phyloP scores from a whole-genome alignment of 106 monocot species.

The Allium fistulosum region DNA sequence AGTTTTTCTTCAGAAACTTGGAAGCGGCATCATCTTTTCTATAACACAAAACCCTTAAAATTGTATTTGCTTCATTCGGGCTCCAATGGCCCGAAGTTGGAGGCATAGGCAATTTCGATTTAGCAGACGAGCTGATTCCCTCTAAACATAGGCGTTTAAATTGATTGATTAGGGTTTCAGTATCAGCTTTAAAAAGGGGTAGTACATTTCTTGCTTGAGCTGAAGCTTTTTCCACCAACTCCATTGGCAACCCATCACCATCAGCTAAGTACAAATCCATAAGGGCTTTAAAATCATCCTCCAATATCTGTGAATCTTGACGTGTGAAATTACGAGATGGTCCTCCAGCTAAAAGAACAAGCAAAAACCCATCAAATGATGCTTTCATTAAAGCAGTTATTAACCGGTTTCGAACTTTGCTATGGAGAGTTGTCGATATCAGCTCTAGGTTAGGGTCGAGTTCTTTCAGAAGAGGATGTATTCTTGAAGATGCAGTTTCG shows the following conservation, averaged over 20 bases:
- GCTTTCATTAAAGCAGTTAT: slow-evolving; percentile 82
- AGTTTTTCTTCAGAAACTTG: slow-evolving; percentile 87
- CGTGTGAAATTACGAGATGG: slow-evolving; percentile 46
- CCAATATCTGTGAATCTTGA: slow-evolving; percentile 50
- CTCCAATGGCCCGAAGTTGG: slow-evolving; percentile 84
- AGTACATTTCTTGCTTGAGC: slow-evolving; percentile 47
- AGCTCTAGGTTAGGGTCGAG: slow-evolving; percentile 70
- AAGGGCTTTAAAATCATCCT: slow-evolving; percentile 58
- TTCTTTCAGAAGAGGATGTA: slow-evolving; percentile 56
- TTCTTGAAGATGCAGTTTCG: slow-evolving; percentile 48
- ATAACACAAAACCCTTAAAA: slow-evolving; percentile 75
- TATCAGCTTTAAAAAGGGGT: slow-evolving; percentile 40
- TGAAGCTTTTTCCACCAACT: slow-evolving; percentile 65
- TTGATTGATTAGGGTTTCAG: slow-evolving; percentile 43
- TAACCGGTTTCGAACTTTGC: slow-evolving; percentile 43
- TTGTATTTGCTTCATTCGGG: slow-evolving; percentile 73
- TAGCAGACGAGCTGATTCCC: slow-evolving; percentile 21
- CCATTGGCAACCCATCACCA: slow-evolving; percentile 65
- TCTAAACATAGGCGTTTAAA: slow-evolving; percentile 42
- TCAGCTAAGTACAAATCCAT: slow-evolving; percentile 57
- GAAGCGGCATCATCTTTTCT: slow-evolving; percentile 79
- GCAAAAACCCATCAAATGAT: slow-evolving; percentile 61
- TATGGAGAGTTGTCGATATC: slow-evolving; percentile 64
- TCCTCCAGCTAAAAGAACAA: slow-evolving; percentile 65
- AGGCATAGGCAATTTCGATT: slow-evolving; percentile 48